Evolutionary conservation across 2,329 filamentous ascomycete genomes (phyloP), one percentile per base, ranked within the genome.

Genomic region (Rhytidhysteron rufulum): DNA sequence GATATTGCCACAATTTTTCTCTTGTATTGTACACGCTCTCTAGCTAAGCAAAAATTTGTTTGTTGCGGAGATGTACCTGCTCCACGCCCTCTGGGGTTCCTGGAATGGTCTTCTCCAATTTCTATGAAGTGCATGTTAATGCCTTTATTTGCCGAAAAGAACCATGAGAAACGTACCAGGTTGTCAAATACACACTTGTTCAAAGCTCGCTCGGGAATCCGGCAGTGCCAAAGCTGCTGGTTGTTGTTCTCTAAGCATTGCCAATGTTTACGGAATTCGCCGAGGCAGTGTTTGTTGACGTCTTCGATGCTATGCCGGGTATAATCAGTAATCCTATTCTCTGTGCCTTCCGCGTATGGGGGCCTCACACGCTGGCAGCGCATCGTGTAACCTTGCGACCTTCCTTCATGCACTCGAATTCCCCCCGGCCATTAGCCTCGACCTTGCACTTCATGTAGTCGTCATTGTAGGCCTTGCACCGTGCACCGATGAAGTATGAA

Each of bases 391-490:
- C 93, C 70, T 93, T 87, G 67, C 93, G 81, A 42, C 93, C 93
- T 74, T 98, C 93, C 77, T 88, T 91, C 79, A 98, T 73, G 72
- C 93, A 98, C 55, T 95, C 88, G 49, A 94, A 70, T 76, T 98
- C 93, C 67, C 89, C 93, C 69, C 80, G 82, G 58, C 93, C 93
- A 48, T 87, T 85, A 59, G 88, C 83, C 72, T 96, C 89, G 55
- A 81, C 87, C 84, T 98, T 98, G 85, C 93, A 98, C 75, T 95
- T 87, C 91, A 98, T 98, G 74, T 86, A 98, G 73, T 98, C 93
- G 76, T 98, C 93, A 71, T 97, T 97, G 78, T 90, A 98, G 42
- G 86, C 77, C 67, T 80, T 85, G 83, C 93, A 98, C 63, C 91
- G 85, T 53, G 89, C 90, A 49, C 93, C 93, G 65, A 98, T 98